These are phyloP conservation scores for Aleurites moluccanus DNA, from an alignment of 441 rosid species.

Conservation along the genomic window DNA sequence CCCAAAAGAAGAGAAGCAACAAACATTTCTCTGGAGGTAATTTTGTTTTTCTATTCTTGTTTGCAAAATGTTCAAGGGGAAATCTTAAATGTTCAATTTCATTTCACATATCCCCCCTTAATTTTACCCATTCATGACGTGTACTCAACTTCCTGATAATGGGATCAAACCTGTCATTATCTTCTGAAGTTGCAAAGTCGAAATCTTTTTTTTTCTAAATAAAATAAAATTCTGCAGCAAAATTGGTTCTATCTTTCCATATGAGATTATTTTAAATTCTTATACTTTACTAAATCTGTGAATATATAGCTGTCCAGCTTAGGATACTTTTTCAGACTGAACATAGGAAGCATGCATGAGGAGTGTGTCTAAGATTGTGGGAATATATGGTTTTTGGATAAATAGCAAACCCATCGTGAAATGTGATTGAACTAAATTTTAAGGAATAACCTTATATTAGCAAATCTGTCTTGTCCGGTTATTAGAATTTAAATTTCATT, in stretches of 20 bases:
- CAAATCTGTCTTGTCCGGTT: not conserved
- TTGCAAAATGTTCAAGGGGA: not conserved
- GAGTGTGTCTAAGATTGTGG: not conserved
- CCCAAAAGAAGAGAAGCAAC: constrained; percentile 51
- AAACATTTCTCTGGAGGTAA: constrained; percentile 65
- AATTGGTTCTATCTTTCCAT: not conserved
- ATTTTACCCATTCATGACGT: not conserved
- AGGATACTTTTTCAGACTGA: not conserved
- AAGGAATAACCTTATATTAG: not conserved
- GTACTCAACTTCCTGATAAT: too few relatives aligned
- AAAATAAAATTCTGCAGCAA: not conserved
- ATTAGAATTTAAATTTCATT: constrained; percentile 4
- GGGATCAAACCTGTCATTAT: not conserved
- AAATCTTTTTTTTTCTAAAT: not conserved
- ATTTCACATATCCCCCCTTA: not conserved
- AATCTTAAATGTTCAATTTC: not conserved
- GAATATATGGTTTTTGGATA: constrained; percentile 2
- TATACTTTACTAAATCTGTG: not conserved
- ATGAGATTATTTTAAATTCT: not conserved
- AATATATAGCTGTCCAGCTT: not conserved
- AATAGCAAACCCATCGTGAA: not conserved
- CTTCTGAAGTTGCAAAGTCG: not conserved
- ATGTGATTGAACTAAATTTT: not conserved
- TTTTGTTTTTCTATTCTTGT: not conserved
- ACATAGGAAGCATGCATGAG: not conserved